Evolutionary conservation across 192 early-diverging fungal species (phyloP), one percentile per base, ranked within the genome.

Genomic region (Anaeromyces robustus): DNA sequence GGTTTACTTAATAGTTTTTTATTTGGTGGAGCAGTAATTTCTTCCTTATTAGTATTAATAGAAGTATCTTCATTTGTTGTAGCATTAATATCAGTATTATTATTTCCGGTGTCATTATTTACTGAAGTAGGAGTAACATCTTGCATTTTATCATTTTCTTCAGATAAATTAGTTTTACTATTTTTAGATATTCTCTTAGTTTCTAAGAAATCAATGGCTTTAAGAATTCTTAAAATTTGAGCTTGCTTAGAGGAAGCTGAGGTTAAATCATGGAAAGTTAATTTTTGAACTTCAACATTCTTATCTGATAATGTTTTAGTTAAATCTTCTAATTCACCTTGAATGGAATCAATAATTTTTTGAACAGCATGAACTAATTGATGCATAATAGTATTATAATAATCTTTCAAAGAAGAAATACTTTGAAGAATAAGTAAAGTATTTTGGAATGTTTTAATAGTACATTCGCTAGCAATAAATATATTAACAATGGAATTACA

Each of bases 371-470:
- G 86, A 52, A 93, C 85, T 3, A 99, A 85, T 88, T 96, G 94
- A n/a, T 91, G 85, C 1, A 92, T 93, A 59, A 99, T 94, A 16
- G 93, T 89, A 77, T 89, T 86, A 59, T 83, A 79, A 31, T 82
- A 77, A 29, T 30, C 88, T 84, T 12, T 82, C 77, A 95, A 84
- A 11, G 90, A 86, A 12, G 93, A 93, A 32, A 99, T 86, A 79
- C 97, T 92, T 82, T 96, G 95, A 78, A 99, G 96, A 30, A 96
- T 92, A 39, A 92, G 89, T 12, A 97, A 87, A 5, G 95, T 96
- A 82, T 92, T 94, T 86, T 97, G 95, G 92, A 98, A 99, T 3
- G 95, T 99, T 80, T 92, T 93, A 82, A 93, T 92, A 29, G 97
- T 94, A 82, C 94, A 95, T 84, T 95, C 96, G 29, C 94, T 95